Conservation (phyloP, 768 basidiomycete species). For the Leccinum fibrillosum region DNA sequence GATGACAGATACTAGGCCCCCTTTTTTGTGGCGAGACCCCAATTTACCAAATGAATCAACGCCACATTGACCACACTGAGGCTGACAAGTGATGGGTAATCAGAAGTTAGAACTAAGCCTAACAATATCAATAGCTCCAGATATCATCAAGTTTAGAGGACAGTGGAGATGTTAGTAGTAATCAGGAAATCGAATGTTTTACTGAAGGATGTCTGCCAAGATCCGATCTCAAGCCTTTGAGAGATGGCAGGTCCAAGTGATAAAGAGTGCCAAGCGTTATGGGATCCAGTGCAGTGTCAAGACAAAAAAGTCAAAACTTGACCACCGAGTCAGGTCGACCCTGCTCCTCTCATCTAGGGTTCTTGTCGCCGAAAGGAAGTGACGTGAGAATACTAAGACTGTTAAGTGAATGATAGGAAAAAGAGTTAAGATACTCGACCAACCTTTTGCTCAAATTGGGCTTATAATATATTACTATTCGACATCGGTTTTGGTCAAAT, state of each 20-base stretch:
- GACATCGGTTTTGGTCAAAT: slow-evolving; percentile 21
- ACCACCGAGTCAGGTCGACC: slow-evolving; percentile 51
- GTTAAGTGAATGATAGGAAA: neutral
- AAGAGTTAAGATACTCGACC: neutral
- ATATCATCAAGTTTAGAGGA: slow-evolving; percentile 45
- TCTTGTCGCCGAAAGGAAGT: slow-evolving; percentile 46
- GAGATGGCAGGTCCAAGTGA: slow-evolving; percentile 35
- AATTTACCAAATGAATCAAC: too few relatives aligned
- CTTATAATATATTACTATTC: slow-evolving; percentile 11
- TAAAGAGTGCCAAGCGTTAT: slow-evolving; percentile 52
- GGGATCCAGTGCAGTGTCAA: slow-evolving; percentile 34
- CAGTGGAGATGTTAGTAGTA: slow-evolving; percentile 39
- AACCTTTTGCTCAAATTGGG: slow-evolving; percentile 23
- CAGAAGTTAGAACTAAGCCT: neutral
- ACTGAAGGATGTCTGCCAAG: slow-evolving; percentile 40
- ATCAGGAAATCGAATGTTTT: slow-evolving; percentile 49
- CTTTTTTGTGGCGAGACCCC: too few relatives aligned
- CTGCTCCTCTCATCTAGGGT: slow-evolving; percentile 42
- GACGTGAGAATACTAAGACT: slow-evolving; percentile 10
- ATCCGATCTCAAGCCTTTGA: slow-evolving; percentile 37
- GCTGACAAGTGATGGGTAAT: too few relatives aligned
- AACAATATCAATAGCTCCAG: slow-evolving; percentile 36
- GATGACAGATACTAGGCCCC: too few relatives aligned
- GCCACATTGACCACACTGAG: too few relatives aligned
- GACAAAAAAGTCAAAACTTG: slow-evolving; percentile 39